Percentiles rank a stretch among this genome's conserved stretches.
phyloP scores from a whole-genome alignment of 1,139 yeast species.

The Blastobotrys elegans region DNA sequence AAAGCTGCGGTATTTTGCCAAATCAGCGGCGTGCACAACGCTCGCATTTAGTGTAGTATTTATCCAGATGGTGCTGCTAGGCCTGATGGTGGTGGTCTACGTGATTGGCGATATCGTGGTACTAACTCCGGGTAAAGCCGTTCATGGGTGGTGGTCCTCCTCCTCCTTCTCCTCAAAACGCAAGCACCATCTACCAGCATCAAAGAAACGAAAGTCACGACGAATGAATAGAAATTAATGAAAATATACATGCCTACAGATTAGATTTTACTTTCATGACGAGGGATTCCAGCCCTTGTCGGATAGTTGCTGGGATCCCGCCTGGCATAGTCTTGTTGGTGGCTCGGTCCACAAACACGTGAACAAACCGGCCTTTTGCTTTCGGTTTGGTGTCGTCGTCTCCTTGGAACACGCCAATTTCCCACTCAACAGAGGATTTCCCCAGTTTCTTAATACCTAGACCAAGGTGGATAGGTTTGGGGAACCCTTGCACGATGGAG shows the following conservation, averaged over 20 bases:
- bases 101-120: conserved; percentile 27
- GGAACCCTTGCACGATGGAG: conserved; percentile 30
- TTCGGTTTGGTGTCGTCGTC: conserved; percentile 21
- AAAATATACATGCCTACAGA: too few species aligned
- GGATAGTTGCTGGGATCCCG: conserved; percentile 23
- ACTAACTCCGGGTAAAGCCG: conserved; percentile 15
- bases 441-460: conserved; percentile 29
- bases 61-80: conserved; percentile 26
- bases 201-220: conserved; percentile 1
- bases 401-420: conserved; percentile 31
- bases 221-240: neutral
- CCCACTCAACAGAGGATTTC: conserved; percentile 29
- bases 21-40: conserved; percentile 18
- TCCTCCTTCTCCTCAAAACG: too few species aligned
- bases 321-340: conserved; percentile 25
- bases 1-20: conserved; percentile 7
- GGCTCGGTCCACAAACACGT: conserved; percentile 29
- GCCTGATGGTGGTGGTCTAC: conserved; percentile 28
- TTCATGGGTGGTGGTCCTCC: neutral
- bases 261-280: too few species aligned
- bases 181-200: neutral
- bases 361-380: conserved; percentile 30
- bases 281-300: conserved; percentile 20
- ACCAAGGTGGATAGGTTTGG: conserved; percentile 29
- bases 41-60: conserved; percentile 23